phyloP scores from a whole-genome alignment of 768 basidiomycete species.

The Hypsizygus marmoreus region DNA sequence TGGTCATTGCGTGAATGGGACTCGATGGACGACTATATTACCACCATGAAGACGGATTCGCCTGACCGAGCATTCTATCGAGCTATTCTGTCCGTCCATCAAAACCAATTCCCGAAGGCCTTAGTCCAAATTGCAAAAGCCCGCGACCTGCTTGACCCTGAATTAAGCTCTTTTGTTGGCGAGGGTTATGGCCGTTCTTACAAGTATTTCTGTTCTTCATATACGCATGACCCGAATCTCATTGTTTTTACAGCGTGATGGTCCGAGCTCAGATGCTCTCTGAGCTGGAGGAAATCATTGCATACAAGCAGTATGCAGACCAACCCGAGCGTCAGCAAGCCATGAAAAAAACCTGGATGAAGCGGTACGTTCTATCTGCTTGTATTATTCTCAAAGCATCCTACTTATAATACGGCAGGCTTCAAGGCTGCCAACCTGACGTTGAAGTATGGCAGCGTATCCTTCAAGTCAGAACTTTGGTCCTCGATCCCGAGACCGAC shows the following conservation, averaged over 20 bases:
- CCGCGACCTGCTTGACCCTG: constrained; percentile 88
- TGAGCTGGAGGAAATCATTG: constrained; percentile 96
- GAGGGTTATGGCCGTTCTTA: constrained; percentile 98
- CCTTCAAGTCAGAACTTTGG: constrained; percentile 91
- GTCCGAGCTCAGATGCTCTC: constrained; percentile 98
- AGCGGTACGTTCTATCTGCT: constrained; percentile 59
- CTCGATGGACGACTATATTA: constrained; percentile 95
- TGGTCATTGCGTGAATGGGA: constrained; percentile 99
- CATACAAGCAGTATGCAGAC: constrained; percentile 92
- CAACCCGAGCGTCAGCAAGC: constrained; percentile 90
- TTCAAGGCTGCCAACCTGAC: constrained; percentile 96
- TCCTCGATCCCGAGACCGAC: constrained; percentile 91
- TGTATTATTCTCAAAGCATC: not conserved
- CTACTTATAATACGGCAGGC: constrained; percentile 39
- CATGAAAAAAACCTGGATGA: constrained; percentile 97
- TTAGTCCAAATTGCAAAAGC: constrained; percentile 88
- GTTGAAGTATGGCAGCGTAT: constrained; percentile 99
- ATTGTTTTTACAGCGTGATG: constrained; percentile 69
- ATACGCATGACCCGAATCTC: constrained; percentile 1
- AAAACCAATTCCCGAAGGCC: constrained; percentile 94
- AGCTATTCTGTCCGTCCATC: constrained; percentile 93
- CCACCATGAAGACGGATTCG: constrained; percentile 89
- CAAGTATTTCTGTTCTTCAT: constrained; percentile 58
- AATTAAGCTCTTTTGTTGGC: constrained; percentile 87
- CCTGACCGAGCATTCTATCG: constrained; percentile 95